phyloP scores from a whole-genome alignment of 176 grass and related monocot genomes.

The Melocanna baccifera region DNA sequence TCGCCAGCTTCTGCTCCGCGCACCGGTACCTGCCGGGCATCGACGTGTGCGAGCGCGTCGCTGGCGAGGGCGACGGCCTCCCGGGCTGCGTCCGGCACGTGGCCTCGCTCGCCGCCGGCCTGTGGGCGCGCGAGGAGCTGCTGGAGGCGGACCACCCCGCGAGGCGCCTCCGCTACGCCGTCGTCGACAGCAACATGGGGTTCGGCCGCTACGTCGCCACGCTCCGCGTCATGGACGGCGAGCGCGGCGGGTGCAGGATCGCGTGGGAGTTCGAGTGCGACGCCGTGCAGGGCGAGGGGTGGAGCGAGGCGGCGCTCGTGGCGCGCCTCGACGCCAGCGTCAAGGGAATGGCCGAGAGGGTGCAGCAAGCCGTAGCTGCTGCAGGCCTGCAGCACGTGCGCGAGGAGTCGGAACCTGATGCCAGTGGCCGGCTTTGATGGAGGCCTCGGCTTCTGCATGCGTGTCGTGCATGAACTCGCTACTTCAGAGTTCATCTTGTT shows the following conservation, averaged over 20 bases:
- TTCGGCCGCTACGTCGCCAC: slow-evolving; percentile 48
- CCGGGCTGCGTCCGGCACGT: slow-evolving; percentile 45
- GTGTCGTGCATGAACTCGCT: neutral
- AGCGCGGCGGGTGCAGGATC: slow-evolving; percentile 35
- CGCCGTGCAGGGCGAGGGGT: slow-evolving; percentile 28
- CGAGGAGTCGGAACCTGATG: neutral
- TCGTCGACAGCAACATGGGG: slow-evolving; percentile 51
- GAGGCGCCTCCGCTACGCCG: slow-evolving; percentile 42
- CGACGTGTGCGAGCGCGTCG: slow-evolving; percentile 45
- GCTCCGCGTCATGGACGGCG: slow-evolving; percentile 32
- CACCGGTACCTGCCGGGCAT: slow-evolving; percentile 48
- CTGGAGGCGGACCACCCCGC: slow-evolving; percentile 29
- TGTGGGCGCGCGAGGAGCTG: slow-evolving; percentile 56
- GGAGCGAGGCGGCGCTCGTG: slow-evolving; percentile 38
- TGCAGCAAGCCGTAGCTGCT: slow-evolving; percentile 21
- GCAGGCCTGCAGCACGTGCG: neutral
- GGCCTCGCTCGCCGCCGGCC: neutral
- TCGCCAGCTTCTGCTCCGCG: slow-evolving; percentile 50
- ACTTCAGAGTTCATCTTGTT: neutral
- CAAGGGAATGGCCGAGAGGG: slow-evolving; percentile 43
- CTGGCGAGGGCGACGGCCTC: neutral
- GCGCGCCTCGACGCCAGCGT: slow-evolving; percentile 33
- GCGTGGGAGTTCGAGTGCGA: slow-evolving; percentile 62
- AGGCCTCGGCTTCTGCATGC: neutral
- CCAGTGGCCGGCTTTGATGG: neutral